A percentile compares a stretch with the other conserved stretches of the same genome.
These are phyloP conservation scores for Comarum palustre DNA, from an alignment of 306 rosid species.

Conservation along the genomic window DNA sequence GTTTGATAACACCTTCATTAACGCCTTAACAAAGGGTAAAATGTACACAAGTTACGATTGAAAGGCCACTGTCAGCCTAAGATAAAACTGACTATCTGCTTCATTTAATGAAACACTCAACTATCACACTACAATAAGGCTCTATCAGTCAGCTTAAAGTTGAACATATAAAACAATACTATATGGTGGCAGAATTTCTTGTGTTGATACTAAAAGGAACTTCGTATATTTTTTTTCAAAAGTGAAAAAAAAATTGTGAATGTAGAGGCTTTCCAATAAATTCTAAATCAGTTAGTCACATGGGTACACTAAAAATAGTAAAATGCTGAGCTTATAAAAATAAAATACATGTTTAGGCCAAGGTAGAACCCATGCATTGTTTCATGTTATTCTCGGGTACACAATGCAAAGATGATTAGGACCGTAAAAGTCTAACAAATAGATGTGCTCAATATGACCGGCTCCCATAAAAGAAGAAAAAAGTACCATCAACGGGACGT, in stretches of 20 bases:
- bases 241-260: background rate
- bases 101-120: background rate
- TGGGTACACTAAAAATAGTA: background rate
- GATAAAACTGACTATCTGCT: background rate
- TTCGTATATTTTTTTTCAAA: background rate
- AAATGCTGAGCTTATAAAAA: background rate
- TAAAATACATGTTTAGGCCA: background rate
- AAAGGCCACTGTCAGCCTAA: background rate
- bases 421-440: background rate
- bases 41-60: background rate
- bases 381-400: background rate
- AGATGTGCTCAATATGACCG: background rate
- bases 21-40: slow-evolving; percentile 61
- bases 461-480: background rate
- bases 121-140: background rate
- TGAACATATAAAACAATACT: background rate
- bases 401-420: background rate
- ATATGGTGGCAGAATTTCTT: background rate
- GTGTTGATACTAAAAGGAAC: background rate
- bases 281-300: background rate
- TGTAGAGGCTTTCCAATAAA: background rate
- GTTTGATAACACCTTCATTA: slow-evolving; percentile 84
- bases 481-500: background rate
- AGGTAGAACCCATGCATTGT: background rate
- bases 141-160: background rate